phyloP scores from a whole-genome alignment of 1,284 basidiomycete species.

The Rhodofomes roseus region DNA sequence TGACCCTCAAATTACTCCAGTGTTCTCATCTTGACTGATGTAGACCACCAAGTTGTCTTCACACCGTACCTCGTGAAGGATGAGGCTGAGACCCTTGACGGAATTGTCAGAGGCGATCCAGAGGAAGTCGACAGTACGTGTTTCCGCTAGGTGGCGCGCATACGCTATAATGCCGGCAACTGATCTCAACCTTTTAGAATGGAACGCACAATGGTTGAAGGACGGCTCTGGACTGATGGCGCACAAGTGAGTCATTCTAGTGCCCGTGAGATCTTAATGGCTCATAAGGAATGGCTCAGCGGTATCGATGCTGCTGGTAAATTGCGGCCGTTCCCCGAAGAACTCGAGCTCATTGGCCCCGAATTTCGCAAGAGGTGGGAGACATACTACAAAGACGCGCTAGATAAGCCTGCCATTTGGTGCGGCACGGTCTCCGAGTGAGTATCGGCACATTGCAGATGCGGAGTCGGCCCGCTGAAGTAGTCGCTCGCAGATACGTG shows the following conservation, averaged over 20 bases:
- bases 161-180: too few relatives aligned
- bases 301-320: conserved; percentile 44
- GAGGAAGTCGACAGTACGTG: conserved; percentile 31
- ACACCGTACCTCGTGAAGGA: conserved; percentile 34
- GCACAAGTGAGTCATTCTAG: conserved; percentile 37
- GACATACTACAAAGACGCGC: conserved; percentile 37
- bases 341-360: conserved; percentile 42
- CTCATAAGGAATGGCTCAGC: conserved; percentile 20
- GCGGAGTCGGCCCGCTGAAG: not conserved
- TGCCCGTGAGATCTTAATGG: not conserved
- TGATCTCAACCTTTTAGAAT: conserved; percentile 28
- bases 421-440: conserved; percentile 19
- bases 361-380: conserved; percentile 42
- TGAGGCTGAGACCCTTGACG: conserved; percentile 41
- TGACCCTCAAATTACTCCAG: too few relatives aligned
- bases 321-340: conserved; percentile 40
- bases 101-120: conserved; percentile 35
- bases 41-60: conserved; percentile 43
- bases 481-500: conserved; percentile 18
- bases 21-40: not conserved
- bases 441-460: not conserved
- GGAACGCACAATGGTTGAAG: conserved; percentile 38
- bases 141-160: too few relatives aligned
- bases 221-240: conserved; percentile 46
- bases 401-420: conserved; percentile 47